Evolutionary conservation across 352 stramenopile genomes (phyloP), one percentile per base, ranked within the genome.

Genomic region (Globisporangium emineosum): DNA sequence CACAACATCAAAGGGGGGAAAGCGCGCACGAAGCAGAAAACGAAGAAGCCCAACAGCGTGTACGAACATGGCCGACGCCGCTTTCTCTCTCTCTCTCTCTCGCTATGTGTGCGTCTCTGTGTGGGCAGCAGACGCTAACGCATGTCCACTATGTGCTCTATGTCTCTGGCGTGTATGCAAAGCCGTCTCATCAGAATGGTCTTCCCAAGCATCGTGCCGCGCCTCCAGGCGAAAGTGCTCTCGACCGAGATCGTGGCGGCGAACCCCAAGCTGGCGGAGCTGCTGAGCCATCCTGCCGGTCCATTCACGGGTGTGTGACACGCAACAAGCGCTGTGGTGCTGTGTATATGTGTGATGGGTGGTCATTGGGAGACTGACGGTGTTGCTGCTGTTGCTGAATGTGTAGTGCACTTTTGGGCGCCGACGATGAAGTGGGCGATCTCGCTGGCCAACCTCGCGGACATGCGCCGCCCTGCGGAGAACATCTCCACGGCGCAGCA

Each of bases 351-450:
- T 25, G 23, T 47, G 12, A 53, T 49, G n/a, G 3, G 33, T 23
- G 17, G 17, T 45, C 6, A n/a, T 8, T 45, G 9, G 32, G 55
- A 19, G 5, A 6, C 13, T 23, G 4, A 13, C 19, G 27, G 8
- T 47, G 17, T 51, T 27, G 5, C 32, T 30, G 47, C 47, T 54
- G 45, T 15, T 52, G 49, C 9, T 45, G 40, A 21, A 10, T 13
- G 0, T 43, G 25, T 37, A 85, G 81, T 97, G 13, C 88, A 96
- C 74, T 97, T 97, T 64, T 97, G 89, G 88, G 90, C 90, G 15
- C 90, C 90, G 13, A 85, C 77, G 17, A 82, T 96, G 66, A 97
- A 97, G 61, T 97, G 89, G 89, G 78, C 68, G 64, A 95, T 97
- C 60, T 92, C 84, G 52, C 53, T 97, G 19, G 82, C 88, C 57